Evolutionary conservation across 495 filamentous ascomycete genomes (phyloP).

Genomic region (Talaromyces trachyspermus): DNA sequence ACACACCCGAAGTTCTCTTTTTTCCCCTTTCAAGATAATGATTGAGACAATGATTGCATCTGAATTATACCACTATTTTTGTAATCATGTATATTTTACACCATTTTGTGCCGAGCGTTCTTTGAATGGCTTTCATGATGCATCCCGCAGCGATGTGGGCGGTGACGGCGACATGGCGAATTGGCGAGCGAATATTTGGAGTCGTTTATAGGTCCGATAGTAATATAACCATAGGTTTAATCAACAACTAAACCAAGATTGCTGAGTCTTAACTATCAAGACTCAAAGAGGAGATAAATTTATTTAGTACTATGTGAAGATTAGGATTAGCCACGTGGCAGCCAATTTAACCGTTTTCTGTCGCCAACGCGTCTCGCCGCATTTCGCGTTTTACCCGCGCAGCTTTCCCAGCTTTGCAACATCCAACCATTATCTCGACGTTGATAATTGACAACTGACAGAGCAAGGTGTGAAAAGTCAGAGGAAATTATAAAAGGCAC

Average conservation of each 20-base stretch:
- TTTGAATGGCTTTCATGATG: background rate
- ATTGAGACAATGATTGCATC: background rate
- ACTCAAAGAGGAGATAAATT: too few species aligned
- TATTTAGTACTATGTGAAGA: too few species aligned
- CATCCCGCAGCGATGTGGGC: constrained; percentile 3
- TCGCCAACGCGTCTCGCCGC: background rate
- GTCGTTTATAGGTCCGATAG: background rate
- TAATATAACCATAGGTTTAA: background rate
- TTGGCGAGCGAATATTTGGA: background rate
- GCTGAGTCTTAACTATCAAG: too few species aligned
- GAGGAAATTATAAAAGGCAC: too few species aligned
- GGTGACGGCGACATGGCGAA: constrained; percentile 1
- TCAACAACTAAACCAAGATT: too few species aligned
- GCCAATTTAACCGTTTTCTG: constrained; percentile 1
- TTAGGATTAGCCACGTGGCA: too few species aligned
- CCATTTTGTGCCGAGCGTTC: background rate
- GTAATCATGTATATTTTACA: constrained; percentile 5
- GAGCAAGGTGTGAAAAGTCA: too few species aligned
- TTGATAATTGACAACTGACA: too few species aligned
- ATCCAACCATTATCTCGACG: too few species aligned
- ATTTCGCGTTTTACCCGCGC: background rate
- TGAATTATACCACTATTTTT: constrained; percentile 3
- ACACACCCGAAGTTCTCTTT: background rate
- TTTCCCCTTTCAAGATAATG: too few species aligned
- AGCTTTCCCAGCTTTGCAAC: too few species aligned